phyloP scores from a whole-genome alignment of 176 grass and related monocot genomes.

The Phoenix dactylifera region DNA sequence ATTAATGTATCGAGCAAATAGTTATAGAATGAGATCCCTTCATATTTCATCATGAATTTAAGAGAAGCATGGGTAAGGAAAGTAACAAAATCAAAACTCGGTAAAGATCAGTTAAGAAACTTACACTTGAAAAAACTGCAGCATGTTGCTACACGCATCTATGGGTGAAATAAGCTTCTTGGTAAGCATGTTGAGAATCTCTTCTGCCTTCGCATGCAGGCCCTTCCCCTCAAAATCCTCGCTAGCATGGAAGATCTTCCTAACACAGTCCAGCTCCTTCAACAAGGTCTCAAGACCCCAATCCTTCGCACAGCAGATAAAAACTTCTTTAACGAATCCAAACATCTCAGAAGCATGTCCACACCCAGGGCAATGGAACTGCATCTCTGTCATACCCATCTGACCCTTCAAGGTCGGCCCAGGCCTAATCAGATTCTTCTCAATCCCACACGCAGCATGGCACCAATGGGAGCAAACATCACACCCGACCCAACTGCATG shows the following conservation, averaged over 20 bases:
- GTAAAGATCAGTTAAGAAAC: conserved; percentile 15
- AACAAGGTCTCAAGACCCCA: conserved; percentile 58
- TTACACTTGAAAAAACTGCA: conserved; percentile 99
- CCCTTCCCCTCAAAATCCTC: conserved; percentile 98
- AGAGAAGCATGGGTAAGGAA: too few species aligned
- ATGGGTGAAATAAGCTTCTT: conserved; percentile 47
- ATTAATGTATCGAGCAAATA: too few species aligned
- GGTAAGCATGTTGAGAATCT: conserved; percentile 51
- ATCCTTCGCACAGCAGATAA: conserved; percentile 65
- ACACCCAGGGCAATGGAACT: conserved; percentile 92
- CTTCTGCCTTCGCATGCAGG: conserved; percentile 71
- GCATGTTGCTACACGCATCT: conserved; percentile 71
- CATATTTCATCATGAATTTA: too few species aligned
- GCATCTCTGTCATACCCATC: conserved; percentile 84
- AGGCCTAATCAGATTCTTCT: conserved; percentile 76
- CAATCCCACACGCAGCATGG: conserved; percentile 75
- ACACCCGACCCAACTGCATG: conserved; percentile 94
- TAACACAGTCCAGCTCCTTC: conserved; percentile 87
- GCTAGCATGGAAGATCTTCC: conserved; percentile 77
- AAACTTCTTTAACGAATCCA: conserved; percentile 98
- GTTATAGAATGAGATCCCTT: too few species aligned
- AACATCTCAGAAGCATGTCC: conserved; percentile 93
- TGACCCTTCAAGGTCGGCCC: conserved; percentile 61
- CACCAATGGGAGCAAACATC: conserved; percentile 95
- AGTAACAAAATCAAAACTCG: conserved; percentile 3